Evolutionary conservation across 176 grass and related monocot genomes (phyloP).

Genomic region (Cenchrus purpureus): DNA sequence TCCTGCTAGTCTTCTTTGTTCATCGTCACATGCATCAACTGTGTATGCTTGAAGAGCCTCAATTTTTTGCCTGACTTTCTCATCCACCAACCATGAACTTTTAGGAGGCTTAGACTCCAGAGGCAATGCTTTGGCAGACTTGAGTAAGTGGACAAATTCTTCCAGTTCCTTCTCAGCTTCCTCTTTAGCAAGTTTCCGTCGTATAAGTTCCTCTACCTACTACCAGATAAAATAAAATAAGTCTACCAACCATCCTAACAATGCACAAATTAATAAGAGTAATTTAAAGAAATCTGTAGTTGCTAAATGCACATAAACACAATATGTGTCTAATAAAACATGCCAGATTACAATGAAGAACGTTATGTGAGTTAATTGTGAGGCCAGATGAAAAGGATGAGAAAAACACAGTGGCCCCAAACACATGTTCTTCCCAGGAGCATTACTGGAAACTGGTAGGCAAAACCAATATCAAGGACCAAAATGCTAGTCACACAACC

Average conservation of each 20-base stretch:
- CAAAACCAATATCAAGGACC: neutral
- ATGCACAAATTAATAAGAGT: constrained; percentile 2
- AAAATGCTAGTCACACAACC: neutral
- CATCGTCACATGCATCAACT: constrained; percentile 69
- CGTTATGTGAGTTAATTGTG: neutral
- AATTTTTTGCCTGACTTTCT: constrained; percentile 78
- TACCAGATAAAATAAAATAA: constrained; percentile 57
- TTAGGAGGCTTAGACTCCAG: constrained; percentile 71
- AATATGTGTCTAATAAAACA: constrained; percentile 5
- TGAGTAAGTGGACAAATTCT: constrained; percentile 84
- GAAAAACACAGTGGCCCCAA: neutral
- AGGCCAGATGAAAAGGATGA: constrained; percentile 18
- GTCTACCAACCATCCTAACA: constrained; percentile 30
- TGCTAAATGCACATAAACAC: constrained; percentile 5
- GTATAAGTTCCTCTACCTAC: constrained; percentile 94
- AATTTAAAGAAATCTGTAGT: neutral
- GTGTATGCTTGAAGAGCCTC: constrained; percentile 72
- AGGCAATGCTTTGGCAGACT: constrained; percentile 73
- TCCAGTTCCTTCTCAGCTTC: constrained; percentile 79
- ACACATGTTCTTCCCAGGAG: neutral
- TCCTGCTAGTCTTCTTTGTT: constrained; percentile 81
- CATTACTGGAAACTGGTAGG: neutral
- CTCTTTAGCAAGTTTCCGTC: constrained; percentile 75
- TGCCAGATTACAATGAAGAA: constrained; percentile 8
- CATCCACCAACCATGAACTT: constrained; percentile 77